Conservation (phyloP, 2,329 filamentous ascomycete species). For the Epichloe brachyelytri region DNA sequence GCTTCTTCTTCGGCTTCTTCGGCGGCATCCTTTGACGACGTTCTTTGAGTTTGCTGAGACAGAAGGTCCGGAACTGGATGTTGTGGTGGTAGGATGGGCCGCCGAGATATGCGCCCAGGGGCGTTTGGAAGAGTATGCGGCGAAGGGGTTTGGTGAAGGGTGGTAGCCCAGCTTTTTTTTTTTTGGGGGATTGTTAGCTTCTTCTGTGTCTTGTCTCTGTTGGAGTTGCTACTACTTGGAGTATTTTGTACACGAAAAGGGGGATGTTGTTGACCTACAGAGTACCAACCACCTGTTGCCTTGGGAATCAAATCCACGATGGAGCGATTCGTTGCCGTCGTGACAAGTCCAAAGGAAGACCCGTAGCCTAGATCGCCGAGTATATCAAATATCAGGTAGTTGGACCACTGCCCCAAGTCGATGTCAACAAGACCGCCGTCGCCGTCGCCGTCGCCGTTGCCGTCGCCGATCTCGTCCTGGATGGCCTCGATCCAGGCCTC, state of each 20-base stretch:
- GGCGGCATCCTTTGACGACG: neutral
- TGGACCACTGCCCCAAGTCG: slow-evolving; percentile 11
- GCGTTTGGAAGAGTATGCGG: neutral
- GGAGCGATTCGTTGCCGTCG: slow-evolving; percentile 7
- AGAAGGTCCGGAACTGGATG: neutral
- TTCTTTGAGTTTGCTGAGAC: slow-evolving; percentile 6
- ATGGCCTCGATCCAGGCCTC: slow-evolving; percentile 9
- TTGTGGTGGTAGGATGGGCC: neutral
- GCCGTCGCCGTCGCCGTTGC: slow-evolving; percentile 3
- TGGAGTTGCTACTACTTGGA: too few relatives aligned
- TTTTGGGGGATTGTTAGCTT: too few relatives aligned
- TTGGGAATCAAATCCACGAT: slow-evolving; percentile 9
- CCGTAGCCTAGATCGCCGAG: slow-evolving; percentile 12
- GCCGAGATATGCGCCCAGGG: neutral
- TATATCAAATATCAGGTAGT: slow-evolving; percentile 12
- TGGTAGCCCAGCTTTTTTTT: slow-evolving; percentile 4
- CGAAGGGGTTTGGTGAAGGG: neutral
- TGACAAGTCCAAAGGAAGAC: slow-evolving; percentile 11
- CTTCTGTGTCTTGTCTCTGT: too few relatives aligned
- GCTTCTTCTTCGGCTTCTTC: too few relatives aligned
- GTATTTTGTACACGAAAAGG: neutral
- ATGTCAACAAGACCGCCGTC: slow-evolving; percentile 1
- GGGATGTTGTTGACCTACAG: slow-evolving; percentile 3
- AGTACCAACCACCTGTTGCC: slow-evolving; percentile 8
- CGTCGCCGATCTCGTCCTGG: slow-evolving; percentile 4